Evolutionary conservation across 1,139 yeast species (phyloP).

Genomic region (Candida anutae): DNA sequence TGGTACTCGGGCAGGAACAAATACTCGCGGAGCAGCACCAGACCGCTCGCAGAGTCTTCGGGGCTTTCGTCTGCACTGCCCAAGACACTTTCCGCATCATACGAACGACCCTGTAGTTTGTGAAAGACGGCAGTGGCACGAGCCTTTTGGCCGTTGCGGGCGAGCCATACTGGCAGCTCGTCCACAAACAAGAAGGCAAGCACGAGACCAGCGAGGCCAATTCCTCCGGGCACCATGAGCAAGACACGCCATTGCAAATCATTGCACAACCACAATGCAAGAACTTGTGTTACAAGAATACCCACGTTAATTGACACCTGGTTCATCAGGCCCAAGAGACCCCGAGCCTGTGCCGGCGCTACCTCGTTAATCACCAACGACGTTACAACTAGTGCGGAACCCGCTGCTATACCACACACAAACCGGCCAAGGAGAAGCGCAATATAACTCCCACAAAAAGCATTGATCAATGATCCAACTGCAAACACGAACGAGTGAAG

Average conservation of each 20-base stretch:
- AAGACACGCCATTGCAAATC: slow-evolving; percentile 65
- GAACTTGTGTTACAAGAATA: slow-evolving; percentile 65
- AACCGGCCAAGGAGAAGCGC: slow-evolving; percentile 62
- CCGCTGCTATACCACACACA: slow-evolving; percentile 79
- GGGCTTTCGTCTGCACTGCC: neutral
- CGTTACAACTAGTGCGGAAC: slow-evolving; percentile 75
- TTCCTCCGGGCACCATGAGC: slow-evolving; percentile 47
- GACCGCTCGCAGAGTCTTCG: slow-evolving; percentile 9
- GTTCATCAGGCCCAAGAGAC: slow-evolving; percentile 79
- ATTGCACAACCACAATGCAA: slow-evolving; percentile 65
- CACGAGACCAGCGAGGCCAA: slow-evolving; percentile 45
- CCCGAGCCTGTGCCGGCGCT: slow-evolving; percentile 60
- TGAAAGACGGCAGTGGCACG: slow-evolving; percentile 31
- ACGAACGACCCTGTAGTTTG: slow-evolving; percentile 35
- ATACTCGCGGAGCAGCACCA: slow-evolving; percentile 33
- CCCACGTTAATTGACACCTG: slow-evolving; percentile 84
- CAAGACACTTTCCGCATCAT: slow-evolving; percentile 6
- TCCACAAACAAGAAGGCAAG: slow-evolving; percentile 39
- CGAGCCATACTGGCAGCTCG: slow-evolving; percentile 85
- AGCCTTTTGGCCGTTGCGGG: slow-evolving; percentile 22
- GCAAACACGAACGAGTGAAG: slow-evolving; percentile 49
- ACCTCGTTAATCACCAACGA: slow-evolving; percentile 78
- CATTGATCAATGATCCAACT: slow-evolving; percentile 64
- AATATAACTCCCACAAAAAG: slow-evolving; percentile 37
- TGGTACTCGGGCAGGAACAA: slow-evolving; percentile 42